Conservation (phyloP, 2,329 filamentous ascomycete genomes). For the Fusarium longipes region DNA sequence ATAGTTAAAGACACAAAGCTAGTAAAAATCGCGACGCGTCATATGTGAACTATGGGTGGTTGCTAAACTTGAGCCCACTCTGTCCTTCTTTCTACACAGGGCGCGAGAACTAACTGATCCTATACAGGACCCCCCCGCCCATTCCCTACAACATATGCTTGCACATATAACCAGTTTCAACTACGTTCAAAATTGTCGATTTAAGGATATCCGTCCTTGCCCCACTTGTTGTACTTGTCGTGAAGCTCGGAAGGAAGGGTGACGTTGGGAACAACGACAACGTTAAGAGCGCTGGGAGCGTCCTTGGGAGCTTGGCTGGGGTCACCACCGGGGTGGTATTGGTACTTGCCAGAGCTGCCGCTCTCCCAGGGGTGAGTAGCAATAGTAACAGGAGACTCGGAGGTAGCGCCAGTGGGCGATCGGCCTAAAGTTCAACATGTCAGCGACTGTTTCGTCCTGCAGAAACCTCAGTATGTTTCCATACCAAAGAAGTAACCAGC, state of each 20-base stretch:
- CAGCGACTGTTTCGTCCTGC: constrained; percentile 37
- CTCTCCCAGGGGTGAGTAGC: constrained; percentile 93
- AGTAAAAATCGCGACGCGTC: constrained; percentile 38
- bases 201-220: constrained; percentile 90
- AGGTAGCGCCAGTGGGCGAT: constrained; percentile 85
- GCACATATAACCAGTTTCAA: constrained; percentile 25
- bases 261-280: constrained; percentile 92
- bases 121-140: constrained; percentile 20
- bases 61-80: constrained; percentile 40
- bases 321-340: constrained; percentile 89
- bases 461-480: constrained; percentile 25
- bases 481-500: constrained; percentile 91
- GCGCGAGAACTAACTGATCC: constrained; percentile 17
- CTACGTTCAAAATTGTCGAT: constrained; percentile 9
- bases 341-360: constrained; percentile 73
- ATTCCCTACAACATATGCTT: constrained; percentile 27
- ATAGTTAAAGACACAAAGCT: constrained; percentile 41
- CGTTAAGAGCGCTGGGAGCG: constrained; percentile 94
- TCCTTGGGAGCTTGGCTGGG: constrained; percentile 79
- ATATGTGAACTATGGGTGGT: constrained; percentile 42
- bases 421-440: constrained; percentile 64
- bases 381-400: constrained; percentile 81
- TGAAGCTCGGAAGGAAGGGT: constrained; percentile 92
- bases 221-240: constrained; percentile 99
- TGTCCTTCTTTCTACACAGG: constrained; percentile 43